Base-by-base conservation (phyloP, 306 rosid genomes). In the Betula pendula region DNA sequence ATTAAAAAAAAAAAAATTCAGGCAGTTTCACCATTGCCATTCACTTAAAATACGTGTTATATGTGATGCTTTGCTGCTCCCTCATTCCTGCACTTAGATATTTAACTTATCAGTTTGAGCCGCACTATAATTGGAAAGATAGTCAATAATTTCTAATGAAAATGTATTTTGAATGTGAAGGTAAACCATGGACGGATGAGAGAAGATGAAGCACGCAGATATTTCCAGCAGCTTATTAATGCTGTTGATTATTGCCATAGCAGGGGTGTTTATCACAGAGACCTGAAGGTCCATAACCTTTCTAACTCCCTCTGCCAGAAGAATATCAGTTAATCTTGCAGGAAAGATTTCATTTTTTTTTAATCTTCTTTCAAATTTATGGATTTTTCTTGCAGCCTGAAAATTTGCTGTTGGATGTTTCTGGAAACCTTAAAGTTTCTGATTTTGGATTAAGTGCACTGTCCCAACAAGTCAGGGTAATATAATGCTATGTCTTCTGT, bases 191-290 rank as follows among this genome's bases (percentile, higher is more conserved):
- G 98, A 72, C 89, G 99, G 49, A 92, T 95, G 99, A 63, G 83
- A 74, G 99, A 95, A 85, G 76, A 81, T 52, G 99, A 95, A 83
- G 97, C 97, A 38, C 91, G 99, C 17, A 76, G 92, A 80, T 95
- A 95, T 88, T 95, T 95, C 82, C 97, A 95, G 84, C 99, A 95
- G 81, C 99, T 95, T 84, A 89, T 95, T 80, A 92, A 95, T 78
- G 96, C 92, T 24, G 96, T 95, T 80, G 98, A 95, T 89, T 95
- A 92, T 87, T 95, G 99, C 84, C 99, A 95, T 82, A 95, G 99
- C 88, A 91, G 99, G 80, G 99, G 99, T 68, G 99, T 95, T 50
- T 95, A 80, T 78, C 99, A 95, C 79, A 85, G 99, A 82, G 99
- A 95, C 75, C 89, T 95, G 55, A 95, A 95, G 98, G 99, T 90